Conservation (phyloP, 371 early-diverging fungal species). For the Mycotypha africana region DNA sequence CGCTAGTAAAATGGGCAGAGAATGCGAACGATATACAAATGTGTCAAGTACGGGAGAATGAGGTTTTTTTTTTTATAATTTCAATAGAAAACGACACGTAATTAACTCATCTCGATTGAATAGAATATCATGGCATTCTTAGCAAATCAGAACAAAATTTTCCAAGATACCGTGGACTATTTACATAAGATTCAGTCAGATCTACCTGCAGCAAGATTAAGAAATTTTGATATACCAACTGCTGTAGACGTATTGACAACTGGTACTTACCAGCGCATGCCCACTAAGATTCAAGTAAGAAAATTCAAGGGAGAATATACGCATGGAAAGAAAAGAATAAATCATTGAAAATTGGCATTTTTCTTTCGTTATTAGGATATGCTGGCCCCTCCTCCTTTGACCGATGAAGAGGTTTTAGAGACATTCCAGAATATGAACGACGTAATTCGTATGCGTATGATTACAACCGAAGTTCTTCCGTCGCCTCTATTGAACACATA, state of each 20-base stretch:
- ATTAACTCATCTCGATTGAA: background rate
- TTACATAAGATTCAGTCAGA: slow-evolving; percentile 59
- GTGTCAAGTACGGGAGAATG: slow-evolving; percentile 75
- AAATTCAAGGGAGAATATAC: background rate
- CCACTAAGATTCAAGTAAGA: slow-evolving; percentile 42
- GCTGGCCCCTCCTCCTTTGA: slow-evolving; percentile 50
- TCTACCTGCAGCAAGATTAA: slow-evolving; percentile 63
- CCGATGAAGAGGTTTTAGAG: slow-evolving; percentile 47
- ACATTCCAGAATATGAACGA: slow-evolving; percentile 61
- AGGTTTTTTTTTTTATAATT: too few species aligned
- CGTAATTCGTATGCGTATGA: slow-evolving; percentile 61
- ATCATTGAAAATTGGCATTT: background rate
- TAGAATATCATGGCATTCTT: slow-evolving; percentile 69
- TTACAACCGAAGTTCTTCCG: slow-evolving; percentile 61
- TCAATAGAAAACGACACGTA: too few species aligned
- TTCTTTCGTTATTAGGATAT: slow-evolving; percentile 37
- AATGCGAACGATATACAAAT: slow-evolving; percentile 69
- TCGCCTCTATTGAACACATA: slow-evolving; percentile 53
- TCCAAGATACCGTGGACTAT: slow-evolving; percentile 60
- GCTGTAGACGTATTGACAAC: slow-evolving; percentile 75
- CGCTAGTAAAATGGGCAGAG: slow-evolving; percentile 69
- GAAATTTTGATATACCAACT: slow-evolving; percentile 70
- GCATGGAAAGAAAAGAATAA: background rate
- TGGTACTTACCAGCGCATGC: slow-evolving; percentile 69
- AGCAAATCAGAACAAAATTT: slow-evolving; percentile 66